Conservation (phyloP, 2,329 filamentous ascomycete genomes). For the Acrodontium crateriforme region DNA sequence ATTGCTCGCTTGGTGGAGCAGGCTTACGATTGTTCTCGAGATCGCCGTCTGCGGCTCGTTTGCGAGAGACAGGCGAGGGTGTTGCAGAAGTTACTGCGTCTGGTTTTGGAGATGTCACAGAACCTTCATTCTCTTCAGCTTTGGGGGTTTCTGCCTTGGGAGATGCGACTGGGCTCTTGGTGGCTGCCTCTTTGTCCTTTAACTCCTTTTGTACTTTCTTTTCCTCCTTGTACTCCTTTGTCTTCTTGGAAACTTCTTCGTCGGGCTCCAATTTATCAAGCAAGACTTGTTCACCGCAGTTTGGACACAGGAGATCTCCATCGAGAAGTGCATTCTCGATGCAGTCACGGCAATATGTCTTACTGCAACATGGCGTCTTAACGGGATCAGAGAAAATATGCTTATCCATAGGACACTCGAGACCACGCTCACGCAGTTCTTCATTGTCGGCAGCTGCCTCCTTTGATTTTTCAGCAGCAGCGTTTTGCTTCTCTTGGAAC, state of each 20-base stretch:
- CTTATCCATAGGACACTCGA: conserved; percentile 93
- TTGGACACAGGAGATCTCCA: conserved; percentile 91
- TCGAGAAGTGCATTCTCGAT: conserved; percentile 98
- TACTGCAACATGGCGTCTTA: conserved; percentile 96
- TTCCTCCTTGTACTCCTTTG: conserved; percentile 57
- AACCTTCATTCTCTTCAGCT: conserved; percentile 9
- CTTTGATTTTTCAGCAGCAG: conserved; percentile 60
- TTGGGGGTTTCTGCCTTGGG: conserved; percentile 4
- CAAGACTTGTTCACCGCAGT: conserved; percentile 72
- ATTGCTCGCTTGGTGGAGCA: conserved; percentile 32
- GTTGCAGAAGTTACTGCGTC: conserved; percentile 16
- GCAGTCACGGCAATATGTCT: conserved; percentile 98
- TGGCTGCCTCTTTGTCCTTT: conserved; percentile 29
- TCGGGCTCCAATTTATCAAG: conserved; percentile 9
- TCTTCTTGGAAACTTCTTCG: conserved; percentile 58
- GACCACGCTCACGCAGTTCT: conserved; percentile 72
- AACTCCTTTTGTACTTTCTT: conserved; percentile 31
- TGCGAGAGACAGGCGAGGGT: conserved; percentile 44
- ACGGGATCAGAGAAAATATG: conserved; percentile 97
- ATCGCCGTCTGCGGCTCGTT: conserved; percentile 67
- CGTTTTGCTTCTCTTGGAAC: conserved; percentile 88
- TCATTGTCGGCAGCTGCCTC: conserved; percentile 69
- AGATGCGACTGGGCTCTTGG: conserved; percentile 22
- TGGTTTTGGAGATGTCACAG: conserved; percentile 8
- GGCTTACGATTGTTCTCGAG: conserved; percentile 31